Evolutionary conservation across 2,329 filamentous ascomycete genomes (phyloP).

Genomic region (Spiromastix sp.): DNA sequence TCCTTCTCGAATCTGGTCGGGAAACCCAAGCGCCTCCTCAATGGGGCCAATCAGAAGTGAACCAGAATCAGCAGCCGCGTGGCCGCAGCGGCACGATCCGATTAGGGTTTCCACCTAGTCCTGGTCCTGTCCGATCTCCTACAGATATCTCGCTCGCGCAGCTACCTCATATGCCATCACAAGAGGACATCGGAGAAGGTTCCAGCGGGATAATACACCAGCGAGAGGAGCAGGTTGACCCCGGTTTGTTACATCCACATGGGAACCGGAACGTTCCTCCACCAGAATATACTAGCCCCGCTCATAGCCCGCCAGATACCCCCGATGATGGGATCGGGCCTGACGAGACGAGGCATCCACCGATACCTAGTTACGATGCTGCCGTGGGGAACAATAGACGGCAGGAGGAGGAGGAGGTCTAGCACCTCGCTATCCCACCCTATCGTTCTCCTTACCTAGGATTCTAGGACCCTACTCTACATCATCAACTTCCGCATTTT

Average conservation of each 20-base stretch:
- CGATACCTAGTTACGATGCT: conserved; percentile 75
- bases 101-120: conserved; percentile 63
- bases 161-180: conserved; percentile 58
- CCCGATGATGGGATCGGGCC: conserved; percentile 1
- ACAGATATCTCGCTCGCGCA: conserved; percentile 94
- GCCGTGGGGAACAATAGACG: conserved; percentile 52
- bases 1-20: conserved; percentile 76
- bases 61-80: conserved; percentile 63
- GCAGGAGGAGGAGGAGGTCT: too few species aligned
- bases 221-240: conserved; percentile 41
- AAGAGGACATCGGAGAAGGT: conserved; percentile 63
- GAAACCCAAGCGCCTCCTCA: conserved; percentile 28
- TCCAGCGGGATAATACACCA: conserved; percentile 39
- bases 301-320: conserved; percentile 20
- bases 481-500: too few species aligned
- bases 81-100: conserved; percentile 71
- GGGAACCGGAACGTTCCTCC: conserved; percentile 45
- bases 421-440: too few species aligned
- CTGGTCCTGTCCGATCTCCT: conserved; percentile 79
- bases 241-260: background rate
- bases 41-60: conserved; percentile 31
- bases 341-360: conserved; percentile 46
- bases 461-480: too few species aligned
- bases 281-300: conserved; percentile 60
- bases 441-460: too few species aligned